Evolutionary conservation across 225 moss, liverwort and hornwort genomes (phyloP), one percentile per base, ranked within the genome.

Genomic region (Sphagnum tenellum): DNA sequence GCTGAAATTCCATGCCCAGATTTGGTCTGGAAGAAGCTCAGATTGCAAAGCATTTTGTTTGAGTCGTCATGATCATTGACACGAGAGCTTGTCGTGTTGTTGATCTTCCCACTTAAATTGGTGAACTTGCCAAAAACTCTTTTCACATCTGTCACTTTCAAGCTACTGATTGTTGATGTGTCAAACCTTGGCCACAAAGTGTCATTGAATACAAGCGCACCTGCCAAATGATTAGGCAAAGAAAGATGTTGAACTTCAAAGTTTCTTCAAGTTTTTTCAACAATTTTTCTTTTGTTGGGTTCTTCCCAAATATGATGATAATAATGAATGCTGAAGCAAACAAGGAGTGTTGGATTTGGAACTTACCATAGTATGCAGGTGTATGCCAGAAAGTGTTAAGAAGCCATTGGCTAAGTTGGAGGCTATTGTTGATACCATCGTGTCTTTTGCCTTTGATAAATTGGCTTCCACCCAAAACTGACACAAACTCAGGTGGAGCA

Each of bases 131-230:
- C 45, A 55, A 80, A 65, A 70, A 62, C 48, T 74, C 67, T 60
- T 56, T 69, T 51, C 2, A 66, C 45, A 52, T 66, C 48, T 8
- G 79, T 81, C 5, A 79, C 13, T 70, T 89, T 86, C 44, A 91
- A 71, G 44, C 74, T 63, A 12, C 66, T 79, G 8, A 81, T 61
- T 4, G 68, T 7, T 7, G 86, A 76, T 8, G 78, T 78, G 68
- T 94, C 81, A 60, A 82, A 60, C 6, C 77, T 72, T 48, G 86
- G 86, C 80, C 86, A 76, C 58, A 95, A 67, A 7, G 89, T 95
- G 72, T 95, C 94, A 4, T 95, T 88, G 70, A 88, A 79, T 4
- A 95, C 79, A 61, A 92, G 62, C 66, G 92, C 91, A 61, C 94
- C 94, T 95, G 82, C 67, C 55, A 54, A 5, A 29, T 29, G 29